phyloP scores from a whole-genome alignment of 1,284 basidiomycete genomes.

The Trametes polyzona region DNA sequence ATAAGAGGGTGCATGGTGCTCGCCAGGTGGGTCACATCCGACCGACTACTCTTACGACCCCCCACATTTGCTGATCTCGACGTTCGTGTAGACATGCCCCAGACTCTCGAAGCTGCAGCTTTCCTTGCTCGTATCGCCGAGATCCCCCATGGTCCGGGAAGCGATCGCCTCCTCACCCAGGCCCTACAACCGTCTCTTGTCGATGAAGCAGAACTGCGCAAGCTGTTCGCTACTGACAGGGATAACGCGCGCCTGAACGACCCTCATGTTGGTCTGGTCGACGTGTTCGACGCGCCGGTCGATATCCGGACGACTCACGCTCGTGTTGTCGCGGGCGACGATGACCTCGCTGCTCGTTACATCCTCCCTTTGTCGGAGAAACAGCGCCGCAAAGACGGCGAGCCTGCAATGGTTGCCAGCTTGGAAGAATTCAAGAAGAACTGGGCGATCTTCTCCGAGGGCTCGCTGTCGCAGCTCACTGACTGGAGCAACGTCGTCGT shows the following conservation, averaged over 20 bases:
- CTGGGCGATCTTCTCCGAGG: constrained; percentile 62
- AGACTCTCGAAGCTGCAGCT: constrained; percentile 42
- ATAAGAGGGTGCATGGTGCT: not conserved
- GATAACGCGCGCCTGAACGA: constrained; percentile 46
- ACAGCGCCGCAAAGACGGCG: constrained; percentile 38
- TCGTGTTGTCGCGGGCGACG: constrained; percentile 33
- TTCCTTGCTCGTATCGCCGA: constrained; percentile 46
- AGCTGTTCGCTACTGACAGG: constrained; percentile 57
- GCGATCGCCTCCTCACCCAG: constrained; percentile 42
- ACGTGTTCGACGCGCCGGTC: constrained; percentile 53
- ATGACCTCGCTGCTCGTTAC: constrained; percentile 33
- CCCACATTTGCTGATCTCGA: not conserved
- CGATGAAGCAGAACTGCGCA: constrained; percentile 56
- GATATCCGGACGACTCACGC: constrained; percentile 48
- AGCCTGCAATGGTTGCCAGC: constrained; percentile 47
- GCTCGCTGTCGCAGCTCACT: constrained; percentile 55
- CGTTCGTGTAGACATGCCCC: constrained; percentile 29
- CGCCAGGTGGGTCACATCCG: not conserved
- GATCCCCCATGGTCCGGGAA: constrained; percentile 42
- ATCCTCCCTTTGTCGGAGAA: constrained; percentile 36
- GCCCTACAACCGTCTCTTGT: constrained; percentile 53
- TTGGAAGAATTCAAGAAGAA: constrained; percentile 62
- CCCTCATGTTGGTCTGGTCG: constrained; percentile 57
- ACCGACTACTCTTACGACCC: not conserved
- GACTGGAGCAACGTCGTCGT: constrained; percentile 66